Evolutionary conservation across 495 filamentous ascomycete species (phyloP), one percentile per base, ranked within the genome.

Genomic region (Aspergillus nanangensis): DNA sequence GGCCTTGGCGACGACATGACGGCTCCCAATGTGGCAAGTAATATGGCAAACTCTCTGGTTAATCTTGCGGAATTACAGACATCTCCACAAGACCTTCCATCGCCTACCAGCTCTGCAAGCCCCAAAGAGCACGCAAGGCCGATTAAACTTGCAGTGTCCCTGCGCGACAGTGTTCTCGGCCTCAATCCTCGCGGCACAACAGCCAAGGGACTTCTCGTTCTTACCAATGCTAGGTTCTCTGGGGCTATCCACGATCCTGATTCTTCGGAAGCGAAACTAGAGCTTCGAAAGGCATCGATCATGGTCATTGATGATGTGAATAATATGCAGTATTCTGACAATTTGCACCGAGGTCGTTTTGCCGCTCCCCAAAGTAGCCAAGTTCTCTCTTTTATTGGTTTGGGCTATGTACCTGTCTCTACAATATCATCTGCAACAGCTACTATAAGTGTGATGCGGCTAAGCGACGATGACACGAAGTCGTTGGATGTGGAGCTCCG

Each of bases 391-490:
- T 72, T 96, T 10, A 82, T 83, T 41, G 61, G 74, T 1, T 69
- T 72, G 47, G 94, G 94, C 1, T 99, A 81, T 58, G 90, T 95
- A 18, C 82, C 85, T 35, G 80, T 99, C 18, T 84, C 86, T 40
- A 84, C 82, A 21, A 85, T 97, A 33, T 95, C 90, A 9, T 79
- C 89, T 5, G 88, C 89, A 1, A 84, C 79, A 41, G 77, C 78
- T 18, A 69, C 69, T 8, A 72, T 92, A 5, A 77, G 80, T 19
- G 48, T 87, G 11, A 65, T 75, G 8, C 74, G 72, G 9, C 54
- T 62, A 18, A 68, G 66, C 32, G 69, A 71, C 0, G 74, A 79
- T 22, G 79, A 73, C 0, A 71, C 77, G 9, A 81, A 83, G 45
- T 80, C 80, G 27, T 61, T 95, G 8, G 88, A 93, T 53, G 76